Evolutionary conservation across 805 yeast species (phyloP).

Genomic region (Gaillardinia entomophila): DNA sequence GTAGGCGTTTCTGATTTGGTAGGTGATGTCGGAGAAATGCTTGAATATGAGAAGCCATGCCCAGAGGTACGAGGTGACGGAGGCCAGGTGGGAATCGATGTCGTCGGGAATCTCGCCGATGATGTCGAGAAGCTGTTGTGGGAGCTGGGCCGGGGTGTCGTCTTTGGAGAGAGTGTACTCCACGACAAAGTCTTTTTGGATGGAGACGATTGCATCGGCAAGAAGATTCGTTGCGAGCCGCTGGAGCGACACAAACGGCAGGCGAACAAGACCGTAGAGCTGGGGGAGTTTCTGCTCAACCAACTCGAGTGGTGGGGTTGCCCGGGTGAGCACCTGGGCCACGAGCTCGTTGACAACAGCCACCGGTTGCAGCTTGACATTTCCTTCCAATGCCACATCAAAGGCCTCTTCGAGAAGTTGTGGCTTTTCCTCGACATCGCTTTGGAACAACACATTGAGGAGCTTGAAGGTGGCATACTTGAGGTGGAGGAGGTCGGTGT

Average conservation of each 20-base stretch:
- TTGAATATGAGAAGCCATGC: constrained; percentile 61
- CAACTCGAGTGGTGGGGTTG: too few species aligned
- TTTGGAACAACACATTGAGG: constrained; percentile 26
- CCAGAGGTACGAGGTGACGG: constrained; percentile 47
- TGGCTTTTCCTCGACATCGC: constrained; percentile 25
- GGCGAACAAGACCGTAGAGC: neutral
- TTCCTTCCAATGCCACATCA: constrained; percentile 23
- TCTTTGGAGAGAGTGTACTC: constrained; percentile 41
- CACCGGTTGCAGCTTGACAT: constrained; percentile 25
- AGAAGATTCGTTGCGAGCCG: constrained; percentile 40
- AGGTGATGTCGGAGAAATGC: constrained; percentile 61
- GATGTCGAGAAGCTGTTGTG: constrained; percentile 1
- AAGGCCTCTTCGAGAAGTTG: constrained; percentile 39
- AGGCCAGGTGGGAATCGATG: constrained; percentile 13
- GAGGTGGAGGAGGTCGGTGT: constrained; percentile 36
- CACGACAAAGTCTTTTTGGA: constrained; percentile 56
- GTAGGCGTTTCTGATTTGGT: constrained; percentile 56
- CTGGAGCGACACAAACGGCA: constrained; percentile 22
- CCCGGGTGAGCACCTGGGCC: constrained; percentile 1
- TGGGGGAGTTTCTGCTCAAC: constrained; percentile 4
- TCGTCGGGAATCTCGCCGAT: constrained; percentile 9
- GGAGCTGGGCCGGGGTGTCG: constrained; percentile 4
- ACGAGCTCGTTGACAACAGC: constrained; percentile 30
- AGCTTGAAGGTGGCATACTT: constrained; percentile 43
- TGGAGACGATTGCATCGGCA: constrained; percentile 31